Base-by-base conservation (phyloP, 768 basidiomycete genomes). In the Pholiota conissans region DNA sequence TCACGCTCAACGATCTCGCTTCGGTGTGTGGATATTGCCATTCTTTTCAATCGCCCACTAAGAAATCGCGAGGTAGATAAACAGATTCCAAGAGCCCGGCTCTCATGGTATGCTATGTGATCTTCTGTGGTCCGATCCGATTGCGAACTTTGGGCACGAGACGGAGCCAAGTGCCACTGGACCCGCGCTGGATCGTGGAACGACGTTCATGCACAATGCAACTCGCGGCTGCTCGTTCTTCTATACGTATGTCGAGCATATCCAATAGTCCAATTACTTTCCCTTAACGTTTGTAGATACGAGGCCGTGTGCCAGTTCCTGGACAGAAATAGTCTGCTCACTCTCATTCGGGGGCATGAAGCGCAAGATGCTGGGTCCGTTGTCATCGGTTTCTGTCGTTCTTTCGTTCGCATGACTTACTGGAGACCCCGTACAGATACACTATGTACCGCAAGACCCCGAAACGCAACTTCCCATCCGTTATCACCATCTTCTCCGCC, bases 401-500 rank as follows among this genome's bases (percentile, higher is more conserved):
- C 4, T 14, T 37, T 54, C n/a, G 46, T 22, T 1, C 3, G 4
- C 49, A 52, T 22, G 10, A 34, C 27, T 51, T 55, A 35, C 22
- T 53, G 34, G 39, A 4, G 16, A 22, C 26, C 37, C 5, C 8
- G 32, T 16, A 14, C 49, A 90, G 90, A 10, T 95, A 91, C 67
- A 90, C 89, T 52, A 98, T 98, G 95, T 90, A 93, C 72, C 86
- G 92, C 61, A 95, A 95, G 73, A 97, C 96, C 0, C 91, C 92
- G 45, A 90, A 88, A 35, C 95, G 93, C 67, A 94, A 93, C 58
- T 98, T 98, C 74, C 95, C 95, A 0, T 92, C 93, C 0, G 91
- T 98, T 29, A 97, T 98, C 76, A 98, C 95, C 34, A 93, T 99
- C 64, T 99, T 99, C 77, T 93, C 91, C 16, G 96, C 95, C 0